Evolutionary conservation across 2,329 filamentous ascomycete species (phyloP).

Genomic region (Hymenoscyphus scutula): DNA sequence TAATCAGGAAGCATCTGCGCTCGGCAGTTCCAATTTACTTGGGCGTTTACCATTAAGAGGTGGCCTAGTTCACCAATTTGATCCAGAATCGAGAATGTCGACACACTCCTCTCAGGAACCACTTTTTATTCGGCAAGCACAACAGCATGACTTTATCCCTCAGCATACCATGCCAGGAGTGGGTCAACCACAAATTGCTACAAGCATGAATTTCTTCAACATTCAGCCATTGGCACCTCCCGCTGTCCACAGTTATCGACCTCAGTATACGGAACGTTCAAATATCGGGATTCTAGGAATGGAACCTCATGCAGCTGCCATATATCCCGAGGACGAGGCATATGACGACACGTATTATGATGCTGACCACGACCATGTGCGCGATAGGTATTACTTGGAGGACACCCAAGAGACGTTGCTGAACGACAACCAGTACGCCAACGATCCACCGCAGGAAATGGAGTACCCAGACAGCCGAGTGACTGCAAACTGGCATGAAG

Average conservation of each 20-base stretch:
- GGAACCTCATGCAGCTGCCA: neutral
- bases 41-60: conserved; percentile 17
- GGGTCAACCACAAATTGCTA: neutral
- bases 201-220: neutral
- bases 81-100: neutral
- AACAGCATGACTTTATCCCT: conserved; percentile 6
- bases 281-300: neutral
- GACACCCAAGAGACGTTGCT: neutral
- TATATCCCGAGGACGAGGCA: neutral
- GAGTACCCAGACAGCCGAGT: neutral
- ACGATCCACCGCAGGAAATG: neutral
- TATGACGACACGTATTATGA: neutral
- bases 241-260: neutral
- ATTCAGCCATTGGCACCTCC: neutral
- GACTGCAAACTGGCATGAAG: neutral
- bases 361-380: neutral
- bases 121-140: conserved; percentile 15
- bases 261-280: neutral
- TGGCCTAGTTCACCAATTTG: conserved; percentile 9
- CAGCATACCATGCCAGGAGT: no score
- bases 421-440: neutral
- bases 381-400: neutral
- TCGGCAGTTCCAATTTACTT: neutral
- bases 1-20: neutral
- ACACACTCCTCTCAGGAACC: neutral